Conservation (phyloP, 306 rosid species). For the Malus fusca region DNA sequence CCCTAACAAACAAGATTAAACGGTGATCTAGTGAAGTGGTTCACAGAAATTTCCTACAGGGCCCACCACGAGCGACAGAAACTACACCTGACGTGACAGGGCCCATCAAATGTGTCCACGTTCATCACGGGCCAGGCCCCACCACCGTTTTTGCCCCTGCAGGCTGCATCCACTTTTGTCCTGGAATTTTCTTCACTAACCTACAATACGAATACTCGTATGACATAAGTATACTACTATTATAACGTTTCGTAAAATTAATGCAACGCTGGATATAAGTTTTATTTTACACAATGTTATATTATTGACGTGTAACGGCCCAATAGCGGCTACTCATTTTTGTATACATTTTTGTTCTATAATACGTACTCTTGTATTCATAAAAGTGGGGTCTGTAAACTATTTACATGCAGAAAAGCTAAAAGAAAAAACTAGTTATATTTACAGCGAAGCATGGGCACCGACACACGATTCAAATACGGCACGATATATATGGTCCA, state of each 20-base stretch:
- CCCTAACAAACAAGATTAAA: background rate
- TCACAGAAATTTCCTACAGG: background rate
- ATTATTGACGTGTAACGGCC: background rate
- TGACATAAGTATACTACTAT: background rate
- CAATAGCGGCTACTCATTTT: background rate
- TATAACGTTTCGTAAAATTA: too few species aligned
- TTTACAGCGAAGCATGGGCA: background rate
- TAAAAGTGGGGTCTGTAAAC: too few species aligned
- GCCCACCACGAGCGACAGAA: background rate
- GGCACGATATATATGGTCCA: background rate
- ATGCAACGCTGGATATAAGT: too few species aligned
- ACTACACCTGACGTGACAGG: background rate
- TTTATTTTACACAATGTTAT: background rate
- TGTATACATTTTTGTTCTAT: background rate
- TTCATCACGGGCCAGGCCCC: background rate
- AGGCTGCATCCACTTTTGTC: background rate
- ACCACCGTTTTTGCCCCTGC: background rate
- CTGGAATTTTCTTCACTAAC: background rate
- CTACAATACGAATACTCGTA: background rate
- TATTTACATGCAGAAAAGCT: background rate
- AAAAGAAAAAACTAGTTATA: background rate
- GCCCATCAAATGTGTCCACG: background rate
- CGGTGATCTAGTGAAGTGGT: background rate
- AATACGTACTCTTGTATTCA: background rate
- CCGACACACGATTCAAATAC: background rate